phyloP scores from a whole-genome alignment of 208 protist genomes.

The Trypanosoma mega region DNA sequence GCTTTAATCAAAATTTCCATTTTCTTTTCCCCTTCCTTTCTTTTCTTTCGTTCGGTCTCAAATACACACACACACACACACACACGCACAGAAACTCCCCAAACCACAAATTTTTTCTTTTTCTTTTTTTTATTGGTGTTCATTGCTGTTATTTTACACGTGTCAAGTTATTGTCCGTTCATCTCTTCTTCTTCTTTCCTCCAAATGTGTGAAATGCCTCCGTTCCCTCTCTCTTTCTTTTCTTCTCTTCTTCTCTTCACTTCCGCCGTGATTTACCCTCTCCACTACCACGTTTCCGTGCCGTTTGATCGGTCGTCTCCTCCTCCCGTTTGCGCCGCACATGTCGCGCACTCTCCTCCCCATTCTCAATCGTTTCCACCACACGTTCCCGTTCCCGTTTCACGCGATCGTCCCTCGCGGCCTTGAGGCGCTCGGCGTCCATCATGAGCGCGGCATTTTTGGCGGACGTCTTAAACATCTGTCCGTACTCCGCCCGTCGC shows the following conservation, averaged over 20 bases:
- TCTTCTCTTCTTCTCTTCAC: background rate
- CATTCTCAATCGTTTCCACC: slow-evolving; percentile 60
- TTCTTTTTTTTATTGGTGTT: background rate
- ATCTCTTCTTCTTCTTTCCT: slow-evolving; percentile 1
- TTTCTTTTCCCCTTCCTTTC: slow-evolving; percentile 7
- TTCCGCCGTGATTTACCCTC: no score
- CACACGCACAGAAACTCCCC: background rate
- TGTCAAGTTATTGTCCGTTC: background rate
- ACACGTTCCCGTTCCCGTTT: slow-evolving; percentile 58
- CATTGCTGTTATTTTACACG: background rate
- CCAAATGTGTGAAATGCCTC: slow-evolving; percentile 15
- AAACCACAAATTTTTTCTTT: background rate
- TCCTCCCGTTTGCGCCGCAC: slow-evolving; percentile 17
- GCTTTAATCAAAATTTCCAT: background rate
- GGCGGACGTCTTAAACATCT: slow-evolving; percentile 65
- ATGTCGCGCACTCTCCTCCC: slow-evolving; percentile 22
- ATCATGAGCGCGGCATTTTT: slow-evolving; percentile 58
- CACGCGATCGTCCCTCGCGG: slow-evolving; percentile 47
- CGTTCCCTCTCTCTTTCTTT: background rate
- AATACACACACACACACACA: background rate
- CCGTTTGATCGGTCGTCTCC: slow-evolving; percentile 10
- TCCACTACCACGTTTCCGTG: no score
- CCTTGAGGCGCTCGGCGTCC: slow-evolving; percentile 57
- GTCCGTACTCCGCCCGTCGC: slow-evolving; percentile 61
- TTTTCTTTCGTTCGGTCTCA: background rate